Base-by-base conservation (phyloP, 208 protist genomes). In the Leishmania tarentolae region DNA sequence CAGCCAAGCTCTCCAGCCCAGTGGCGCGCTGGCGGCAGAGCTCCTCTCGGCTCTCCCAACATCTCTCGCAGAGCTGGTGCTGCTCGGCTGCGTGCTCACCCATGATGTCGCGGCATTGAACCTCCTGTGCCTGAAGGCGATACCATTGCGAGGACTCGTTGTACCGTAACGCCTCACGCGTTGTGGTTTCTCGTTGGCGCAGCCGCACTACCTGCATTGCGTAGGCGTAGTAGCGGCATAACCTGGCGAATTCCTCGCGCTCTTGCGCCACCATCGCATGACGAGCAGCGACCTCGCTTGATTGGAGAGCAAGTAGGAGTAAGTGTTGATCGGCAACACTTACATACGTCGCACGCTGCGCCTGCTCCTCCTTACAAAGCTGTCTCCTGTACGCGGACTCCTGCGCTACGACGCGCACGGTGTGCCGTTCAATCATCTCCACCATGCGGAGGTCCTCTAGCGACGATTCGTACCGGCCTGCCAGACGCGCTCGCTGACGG, bases 231-330 rank as follows among this genome's bases (percentile, higher is more conserved):
- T 50, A 56, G 35, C 71, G 72, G 31, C 28, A 5, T 8, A 91
- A 35, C 1, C 7, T 6, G 1, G 76, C 59, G 44, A 72, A 76
- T 1, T 52, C 75, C 53, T 81, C 86, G 8, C 80, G 52, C 83
- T 91, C 87, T 50, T 24, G 74, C 47, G 86, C 86, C 15, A 74
- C 2, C 6, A 86, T 65, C 3, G 88, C 87, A 35, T 66, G 63
- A n/a, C 90, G 87, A 17, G 83, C 88, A n/a, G 90, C 86, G 9
- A 78, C 79, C 83, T 96, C 92, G 81, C 87, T 88, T 0, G 61
- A 46, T 17, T 83, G 68, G 9, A 94, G 40, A 31, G 87, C 84
- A n/a, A 83, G 47, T 1, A 89, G 57, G 2, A 92, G 78, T 59
- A 82, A 8, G 71, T 85, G 76, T 40, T 77, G 73, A 72, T 93